Conservation (phyloP, 768 basidiomycete species). For the Leccinum uliginosum region DNA sequence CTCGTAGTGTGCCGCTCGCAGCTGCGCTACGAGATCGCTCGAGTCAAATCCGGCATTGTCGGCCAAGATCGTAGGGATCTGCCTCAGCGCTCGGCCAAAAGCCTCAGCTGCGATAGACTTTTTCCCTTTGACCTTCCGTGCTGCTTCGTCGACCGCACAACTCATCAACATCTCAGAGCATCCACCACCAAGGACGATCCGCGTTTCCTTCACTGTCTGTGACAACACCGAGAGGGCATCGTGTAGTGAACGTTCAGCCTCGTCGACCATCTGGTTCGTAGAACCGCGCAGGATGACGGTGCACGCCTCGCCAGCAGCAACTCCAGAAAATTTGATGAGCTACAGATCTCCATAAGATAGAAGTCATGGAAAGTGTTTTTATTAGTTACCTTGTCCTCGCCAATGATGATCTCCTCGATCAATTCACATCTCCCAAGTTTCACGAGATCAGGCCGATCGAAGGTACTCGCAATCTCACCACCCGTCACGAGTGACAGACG, state of each 20-base stretch:
- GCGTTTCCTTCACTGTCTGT: conserved; percentile 96
- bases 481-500: conserved; percentile 93
- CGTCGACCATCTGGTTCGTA: conserved; percentile 98
- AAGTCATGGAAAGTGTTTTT: not conserved
- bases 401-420: conserved; percentile 99
- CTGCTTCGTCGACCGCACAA: conserved; percentile 87
- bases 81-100: conserved; percentile 82
- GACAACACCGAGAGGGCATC: conserved; percentile 97
- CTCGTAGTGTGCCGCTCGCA: conserved; percentile 93
- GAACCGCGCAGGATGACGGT: conserved; percentile 97
- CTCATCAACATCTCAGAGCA: conserved; percentile 99
- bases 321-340: conserved; percentile 99
- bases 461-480: conserved; percentile 95
- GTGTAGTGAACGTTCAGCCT: conserved; percentile 95
- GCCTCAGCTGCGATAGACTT: conserved; percentile 94
- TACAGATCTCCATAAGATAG: conserved; percentile 30
- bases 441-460: conserved; percentile 88
- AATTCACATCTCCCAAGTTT: conserved; percentile 90
- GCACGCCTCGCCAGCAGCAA: conserved; percentile 95
- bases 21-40: conserved; percentile 85
- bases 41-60: conserved; percentile 99
- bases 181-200: conserved; percentile 91
- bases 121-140: conserved; percentile 83
- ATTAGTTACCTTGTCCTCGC: conserved; percentile 86
- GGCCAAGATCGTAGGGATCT: conserved; percentile 94